phyloP scores from a whole-genome alignment of 192 early-diverging fungal species.

The Entophlyctis helioformis region DNA sequence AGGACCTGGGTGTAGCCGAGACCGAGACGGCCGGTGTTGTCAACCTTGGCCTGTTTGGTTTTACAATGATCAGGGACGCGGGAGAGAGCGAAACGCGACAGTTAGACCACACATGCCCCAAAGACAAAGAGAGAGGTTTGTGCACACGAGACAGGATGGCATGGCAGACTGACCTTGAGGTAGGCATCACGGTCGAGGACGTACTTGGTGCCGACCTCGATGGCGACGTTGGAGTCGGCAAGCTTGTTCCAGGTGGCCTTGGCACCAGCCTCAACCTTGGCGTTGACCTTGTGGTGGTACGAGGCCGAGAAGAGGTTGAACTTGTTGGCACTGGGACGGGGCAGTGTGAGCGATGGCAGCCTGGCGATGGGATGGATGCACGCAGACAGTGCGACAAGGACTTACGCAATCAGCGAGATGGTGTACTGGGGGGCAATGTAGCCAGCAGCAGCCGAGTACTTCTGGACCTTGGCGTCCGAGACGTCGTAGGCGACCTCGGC shows the following conservation, averaged over 20 bases:
- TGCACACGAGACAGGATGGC: background rate
- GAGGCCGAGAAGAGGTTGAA: conserved; percentile 81
- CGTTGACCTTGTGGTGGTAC: conserved; percentile 93
- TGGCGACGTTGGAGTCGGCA: conserved; percentile 51
- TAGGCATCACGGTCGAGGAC: conserved; percentile 77
- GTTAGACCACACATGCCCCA: background rate
- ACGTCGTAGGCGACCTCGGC: conserved; percentile 93
- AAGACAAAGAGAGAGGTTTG: background rate
- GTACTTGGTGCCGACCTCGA: conserved; percentile 94
- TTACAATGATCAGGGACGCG: background rate
- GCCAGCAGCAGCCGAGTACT: conserved; percentile 81
- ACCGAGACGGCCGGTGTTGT: conserved; percentile 72
- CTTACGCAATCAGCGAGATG: conserved; percentile 74
- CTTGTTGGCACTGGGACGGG: conserved; percentile 52
- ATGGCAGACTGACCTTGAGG: conserved; percentile 58
- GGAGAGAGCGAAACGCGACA: background rate
- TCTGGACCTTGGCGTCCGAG: conserved; percentile 70
- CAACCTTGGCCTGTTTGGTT: conserved; percentile 34
- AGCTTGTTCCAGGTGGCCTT: conserved; percentile 82
- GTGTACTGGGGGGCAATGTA: conserved; percentile 81
- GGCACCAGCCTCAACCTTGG: conserved; percentile 88
- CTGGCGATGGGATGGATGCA: too few relatives aligned
- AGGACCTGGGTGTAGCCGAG: conserved; percentile 89
- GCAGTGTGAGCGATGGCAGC: background rate
- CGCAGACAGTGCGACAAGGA: background rate